These are phyloP conservation scores for Xerocomellus chrysenteron DNA, from an alignment of 768 basidiomycete species.

Conservation along the genomic window DNA sequence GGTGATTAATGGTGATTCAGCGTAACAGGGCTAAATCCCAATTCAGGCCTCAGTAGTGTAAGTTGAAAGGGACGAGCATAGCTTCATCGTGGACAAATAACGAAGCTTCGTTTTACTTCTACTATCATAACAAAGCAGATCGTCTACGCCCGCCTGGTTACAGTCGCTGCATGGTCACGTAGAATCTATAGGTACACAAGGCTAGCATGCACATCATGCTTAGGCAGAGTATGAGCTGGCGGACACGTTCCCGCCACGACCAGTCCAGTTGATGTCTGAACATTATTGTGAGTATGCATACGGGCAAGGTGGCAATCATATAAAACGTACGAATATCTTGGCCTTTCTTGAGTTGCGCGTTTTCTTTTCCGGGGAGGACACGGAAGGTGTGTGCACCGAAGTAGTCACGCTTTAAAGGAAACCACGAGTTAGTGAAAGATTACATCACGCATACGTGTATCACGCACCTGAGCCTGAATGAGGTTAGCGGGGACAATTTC, in stretches of 20 bases:
- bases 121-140: slow-evolving; percentile 12
- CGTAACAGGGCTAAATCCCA: not conserved
- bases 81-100: not conserved
- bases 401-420: slow-evolving; percentile 76
- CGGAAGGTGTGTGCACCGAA: slow-evolving; percentile 99
- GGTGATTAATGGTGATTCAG: not conserved
- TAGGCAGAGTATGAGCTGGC: slow-evolving; percentile 80
- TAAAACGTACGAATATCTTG: slow-evolving; percentile 81
- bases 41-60: not conserved
- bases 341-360: slow-evolving; percentile 71
- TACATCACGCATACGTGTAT: not conserved
- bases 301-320: not conserved
- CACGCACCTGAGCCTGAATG: slow-evolving; percentile 81
- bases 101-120: slow-evolving; percentile 11
- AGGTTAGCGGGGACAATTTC: slow-evolving; percentile 93
- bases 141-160: slow-evolving; percentile 14
- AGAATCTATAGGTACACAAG: slow-evolving; percentile 19
- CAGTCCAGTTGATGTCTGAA: slow-evolving; percentile 97
- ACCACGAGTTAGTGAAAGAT: slow-evolving; percentile 1
- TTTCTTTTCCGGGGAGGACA: slow-evolving; percentile 90
- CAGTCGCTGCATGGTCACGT: slow-evolving; percentile 11
- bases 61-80: not conserved
- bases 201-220: slow-evolving; percentile 10
- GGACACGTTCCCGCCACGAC: slow-evolving; percentile 93
- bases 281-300: not conserved